phyloP scores from a whole-genome alignment of 495 filamentous ascomycete genomes.

The Melanomma pulvis-pyrius region DNA sequence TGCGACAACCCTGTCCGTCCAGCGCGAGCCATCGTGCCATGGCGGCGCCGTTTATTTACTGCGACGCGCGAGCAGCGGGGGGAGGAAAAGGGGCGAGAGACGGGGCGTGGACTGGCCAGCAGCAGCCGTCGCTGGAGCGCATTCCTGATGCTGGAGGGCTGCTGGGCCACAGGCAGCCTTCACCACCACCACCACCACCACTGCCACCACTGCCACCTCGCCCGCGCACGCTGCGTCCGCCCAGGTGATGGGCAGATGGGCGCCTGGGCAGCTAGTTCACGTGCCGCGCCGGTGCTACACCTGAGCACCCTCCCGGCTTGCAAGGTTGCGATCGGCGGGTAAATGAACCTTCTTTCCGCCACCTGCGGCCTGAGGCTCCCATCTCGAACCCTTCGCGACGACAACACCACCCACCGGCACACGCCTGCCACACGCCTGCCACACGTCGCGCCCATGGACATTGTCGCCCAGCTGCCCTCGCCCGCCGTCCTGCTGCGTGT shows the following conservation, averaged over 20 bases:
- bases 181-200: too few relatives aligned
- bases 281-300: background rate
- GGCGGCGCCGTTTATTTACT: background rate
- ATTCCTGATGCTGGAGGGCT: background rate
- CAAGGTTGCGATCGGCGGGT: slow-evolving; percentile 1
- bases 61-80: background rate
- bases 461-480: background rate
- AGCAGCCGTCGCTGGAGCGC: background rate
- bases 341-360: background rate
- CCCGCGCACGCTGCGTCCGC: background rate
- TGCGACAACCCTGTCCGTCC: background rate
- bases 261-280: background rate
- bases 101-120: too few relatives aligned
- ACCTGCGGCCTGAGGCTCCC: background rate
- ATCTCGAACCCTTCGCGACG: background rate
- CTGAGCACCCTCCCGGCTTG: background rate
- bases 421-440: too few relatives aligned
- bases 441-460: background rate
- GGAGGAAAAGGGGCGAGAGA: background rate
- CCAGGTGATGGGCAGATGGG: background rate
- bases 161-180: too few relatives aligned
- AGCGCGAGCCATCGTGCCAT: background rate
- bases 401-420: background rate
- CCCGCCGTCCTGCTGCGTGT: slow-evolving; percentile 28
- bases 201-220: too few relatives aligned